phyloP scores from a whole-genome alignment of 129 eudicot species.

The Helianthus annuus region HanXRQr2.0-SUNRISE NC_035437.2:167184970-167185469 shows the following conservation, averaged over 20 bases:
- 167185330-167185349: conserved; percentile 99
- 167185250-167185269: conserved; percentile 96
- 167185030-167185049: conserved; percentile 91
- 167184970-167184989: conserved; percentile 11
- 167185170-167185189: conserved; percentile 2
- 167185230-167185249: conserved; percentile 98
- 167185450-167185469: conserved; percentile 93
- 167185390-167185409: conserved; percentile 15
- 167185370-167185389: neutral
- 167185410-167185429: conserved; percentile 13
- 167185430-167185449: conserved; percentile 92
- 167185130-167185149: conserved; percentile 13
- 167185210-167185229: conserved; percentile 99
- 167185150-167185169: neutral
- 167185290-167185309: conserved; percentile 98
- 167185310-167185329: conserved; percentile 99
- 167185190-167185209: conserved; percentile 98
- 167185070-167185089: conserved; percentile 98
- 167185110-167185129: conserved; percentile 12
- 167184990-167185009: neutral
- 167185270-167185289: conserved; percentile 93
- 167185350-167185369: conserved; percentile 66
- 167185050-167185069: conserved; percentile 97
- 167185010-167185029: conserved; percentile 56
- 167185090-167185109: conserved; percentile 55